Base-by-base conservation (phyloP, 352 stramenopile genomes). In the Thalassiosira mediterranea region DNA sequence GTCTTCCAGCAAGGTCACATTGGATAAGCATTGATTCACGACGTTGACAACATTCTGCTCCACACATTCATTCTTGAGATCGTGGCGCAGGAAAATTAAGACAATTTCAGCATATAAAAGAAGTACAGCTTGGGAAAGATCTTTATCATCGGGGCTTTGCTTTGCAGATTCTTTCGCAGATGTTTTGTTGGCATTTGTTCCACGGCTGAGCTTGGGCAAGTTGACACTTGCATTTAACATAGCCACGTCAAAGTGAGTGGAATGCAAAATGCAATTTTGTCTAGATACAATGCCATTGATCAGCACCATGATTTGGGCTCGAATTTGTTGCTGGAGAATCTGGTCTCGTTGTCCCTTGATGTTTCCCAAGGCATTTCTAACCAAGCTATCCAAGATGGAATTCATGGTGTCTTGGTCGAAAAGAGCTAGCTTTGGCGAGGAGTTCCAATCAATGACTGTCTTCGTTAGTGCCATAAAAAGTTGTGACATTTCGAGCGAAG, bases 391-490 rank as follows among this genome's bases (percentile, higher is more conserved):
- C 57, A 98, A 89, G 28, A 98, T 84, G 46, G 96, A 82, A 66
- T 97, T 94, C 21, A 97, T 85, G 90, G 96, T 96, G 5, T 90
- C 42, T 57, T 71, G 47, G 57, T 59, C 65, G 37, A 84, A 52
- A 32, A 47, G 26, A 32, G 46, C 57, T 1, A 38, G 34, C n/a
- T 19, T 52, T 48, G 31, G 37, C 10, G 29, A 23, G 23, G 31
- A 48, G 42, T 26, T 91, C 97, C 97, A 99, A 21, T 93, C 89
- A 61, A 99, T 93, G 17, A 99, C 92, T 21, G 99, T 79, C 74
- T 98, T 96, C 3, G 98, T 94, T 53, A 99, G 92, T 49, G 94
- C 94, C 0, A 99, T 90, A 4, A 95, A 92, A 34, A 99, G 89
- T 21, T 94, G 80, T 17, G 94, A 90, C 65, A 98, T 97, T 72